Percentiles rank a stretch among this genome's conserved stretches.
Conservation (phyloP, 75 land plant species). For the Picea sitchensis region DNA sequence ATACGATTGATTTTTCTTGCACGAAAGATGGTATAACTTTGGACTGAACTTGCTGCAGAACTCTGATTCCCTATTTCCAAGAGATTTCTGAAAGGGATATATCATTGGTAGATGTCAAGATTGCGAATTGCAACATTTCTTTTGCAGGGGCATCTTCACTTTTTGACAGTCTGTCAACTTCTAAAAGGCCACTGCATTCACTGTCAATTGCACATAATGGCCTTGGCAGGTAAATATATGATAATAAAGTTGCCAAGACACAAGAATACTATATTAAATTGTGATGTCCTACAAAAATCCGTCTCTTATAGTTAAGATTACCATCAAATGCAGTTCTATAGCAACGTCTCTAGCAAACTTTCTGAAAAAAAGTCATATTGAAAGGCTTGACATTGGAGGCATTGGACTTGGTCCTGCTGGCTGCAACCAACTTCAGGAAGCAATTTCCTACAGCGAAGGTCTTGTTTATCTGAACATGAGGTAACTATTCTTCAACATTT, state of each 20-base stretch:
- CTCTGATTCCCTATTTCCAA: conserved; percentile 39
- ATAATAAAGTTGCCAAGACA: no score
- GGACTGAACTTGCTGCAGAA: no score
- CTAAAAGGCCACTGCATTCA: conserved; percentile 22
- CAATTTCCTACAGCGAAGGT: conserved; percentile 13
- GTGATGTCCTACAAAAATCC: neutral
- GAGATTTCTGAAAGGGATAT: conserved; percentile 19
- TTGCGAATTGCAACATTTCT: conserved; percentile 61
- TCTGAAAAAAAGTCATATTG: no score
- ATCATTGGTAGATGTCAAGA: conserved; percentile 30
- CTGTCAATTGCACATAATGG: conserved; percentile 60
- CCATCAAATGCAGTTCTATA: conserved; percentile 36
- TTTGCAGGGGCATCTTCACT: conserved; percentile 34
- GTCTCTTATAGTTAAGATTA: conserved; percentile 1
- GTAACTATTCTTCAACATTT: conserved; percentile 21
- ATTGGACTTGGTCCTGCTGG: no score
- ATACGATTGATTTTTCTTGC: no score
- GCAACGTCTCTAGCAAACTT: conserved; percentile 54
- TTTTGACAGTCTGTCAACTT: conserved; percentile 27
- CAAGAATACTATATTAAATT: neutral
- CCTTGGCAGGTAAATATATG: conserved; percentile 77
- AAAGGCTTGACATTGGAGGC: no score
- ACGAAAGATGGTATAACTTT: no score
- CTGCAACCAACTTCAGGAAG: conserved; percentile 36
- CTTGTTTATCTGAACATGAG: conserved; percentile 61